Evolutionary conservation across 2,329 filamentous ascomycete genomes (phyloP), one percentile per base, ranked within the genome.

Genomic region (Colletotrichum incanum): DNA sequence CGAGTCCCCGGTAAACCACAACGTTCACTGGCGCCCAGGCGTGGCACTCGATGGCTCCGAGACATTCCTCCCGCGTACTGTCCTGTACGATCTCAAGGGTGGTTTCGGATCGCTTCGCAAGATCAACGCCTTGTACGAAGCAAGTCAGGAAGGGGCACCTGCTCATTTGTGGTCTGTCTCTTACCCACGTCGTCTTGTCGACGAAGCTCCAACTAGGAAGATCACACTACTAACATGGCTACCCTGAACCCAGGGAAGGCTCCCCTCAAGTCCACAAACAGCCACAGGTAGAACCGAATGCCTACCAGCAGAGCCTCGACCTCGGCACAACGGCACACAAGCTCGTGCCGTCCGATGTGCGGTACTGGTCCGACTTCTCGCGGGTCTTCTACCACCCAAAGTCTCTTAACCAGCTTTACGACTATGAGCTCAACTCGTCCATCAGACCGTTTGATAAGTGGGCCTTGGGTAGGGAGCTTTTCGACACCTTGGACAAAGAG

Each of bases 281-380:
- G 77, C 80, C 88, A 61, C 86, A 88, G 11, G 93, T 98, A 64
- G 84, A 87, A 47, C 90, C 89, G 71, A 94, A 90, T 78, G 86
- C 90, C 58, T 98, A 98, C 80, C 94, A 97, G 78, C 88, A 90
- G 77, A 93, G 91, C 74, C 89, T 98, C 3, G 93, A 98, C 76
- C 83, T 90, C 39, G 95, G 94, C 28, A 80, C 88, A 6, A 81
- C 89, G 3, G 87, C 92, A 7, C 89, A 93, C 0, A 84, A 86
- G 64, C 87, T 98, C 26, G 92, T 88, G 1, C 86, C 91, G 1
- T 89, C 91, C 8, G 89, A 90, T 14, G 93, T 98, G n/a, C 90
- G 94, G 65, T 98, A 96, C 84, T 99, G 96, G 96, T 97, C 95
- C 41, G 96, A 99, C 82, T 98, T 95, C 82, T 97, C 94, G 76